Conservation (phyloP, 495 filamentous ascomycete species). For the Venustampulla echinocandica region DNA sequence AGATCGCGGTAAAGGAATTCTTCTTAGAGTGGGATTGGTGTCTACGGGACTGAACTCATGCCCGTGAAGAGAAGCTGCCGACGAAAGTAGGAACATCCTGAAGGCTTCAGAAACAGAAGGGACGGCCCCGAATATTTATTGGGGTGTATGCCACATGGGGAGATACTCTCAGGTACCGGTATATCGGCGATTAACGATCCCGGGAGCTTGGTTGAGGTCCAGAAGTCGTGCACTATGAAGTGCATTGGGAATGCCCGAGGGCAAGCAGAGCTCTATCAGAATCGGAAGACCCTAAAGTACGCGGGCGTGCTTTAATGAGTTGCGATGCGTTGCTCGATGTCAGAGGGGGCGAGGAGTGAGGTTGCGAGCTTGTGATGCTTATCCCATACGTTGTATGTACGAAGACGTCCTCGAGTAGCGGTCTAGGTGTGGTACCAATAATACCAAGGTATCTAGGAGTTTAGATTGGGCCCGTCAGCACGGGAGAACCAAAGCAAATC, state of each 20-base stretch:
- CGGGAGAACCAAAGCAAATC: too few species aligned
- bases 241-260: conserved; percentile 1
- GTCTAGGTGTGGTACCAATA: too few species aligned
- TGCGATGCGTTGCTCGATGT: too few species aligned
- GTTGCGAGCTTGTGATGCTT: too few species aligned
- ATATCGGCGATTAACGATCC: neutral
- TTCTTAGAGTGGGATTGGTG: conserved; percentile 14
- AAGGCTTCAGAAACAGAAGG: conserved; percentile 7
- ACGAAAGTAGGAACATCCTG: conserved; percentile 21
- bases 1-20: conserved; percentile 17
- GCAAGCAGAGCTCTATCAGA: neutral
- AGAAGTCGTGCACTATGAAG: neutral
- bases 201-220: neutral
- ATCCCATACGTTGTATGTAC: too few species aligned
- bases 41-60: conserved; percentile 19
- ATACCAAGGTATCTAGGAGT: too few species aligned
- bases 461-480: too few species aligned
- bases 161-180: neutral
- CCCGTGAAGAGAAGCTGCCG: conserved; percentile 16
- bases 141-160: conserved; percentile 14
- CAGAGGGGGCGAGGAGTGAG: too few species aligned
- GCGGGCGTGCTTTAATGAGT: too few species aligned
- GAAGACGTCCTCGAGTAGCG: too few species aligned
- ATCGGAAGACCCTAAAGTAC: neutral
- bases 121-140: conserved; percentile 4